A percentile compares a stretch with the other conserved stretches of the same genome.
Evolutionary conservation across 2,329 filamentous ascomycete species (phyloP).

Genomic region (Phaeosphaeriaceae sp.): DNA sequence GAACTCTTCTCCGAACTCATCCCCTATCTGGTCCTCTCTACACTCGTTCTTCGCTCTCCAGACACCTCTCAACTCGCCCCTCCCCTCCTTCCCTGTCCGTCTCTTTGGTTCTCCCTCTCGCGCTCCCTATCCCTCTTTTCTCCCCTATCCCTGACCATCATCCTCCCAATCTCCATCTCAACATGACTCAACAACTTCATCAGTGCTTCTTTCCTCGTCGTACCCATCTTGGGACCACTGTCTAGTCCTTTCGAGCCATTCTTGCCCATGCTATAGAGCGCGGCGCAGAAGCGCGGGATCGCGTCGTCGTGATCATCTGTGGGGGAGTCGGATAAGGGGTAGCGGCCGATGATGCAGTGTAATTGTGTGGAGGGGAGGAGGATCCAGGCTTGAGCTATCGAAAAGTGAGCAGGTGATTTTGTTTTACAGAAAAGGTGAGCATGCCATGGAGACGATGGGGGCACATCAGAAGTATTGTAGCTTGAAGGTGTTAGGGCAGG

Average conservation of each 20-base stretch:
- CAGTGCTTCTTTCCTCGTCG: conserved; percentile 19
- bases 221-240: conserved; percentile 22
- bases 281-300: conserved; percentile 15
- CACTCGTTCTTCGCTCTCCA: too few species aligned
- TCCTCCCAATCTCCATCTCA: conserved; percentile 12
- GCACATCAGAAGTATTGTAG: too few species aligned
- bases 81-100: neutral
- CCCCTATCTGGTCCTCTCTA: too few species aligned
- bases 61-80: neutral
- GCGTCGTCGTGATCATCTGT: neutral
- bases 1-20: neutral
- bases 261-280: conserved; percentile 23
- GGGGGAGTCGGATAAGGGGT: conserved; percentile 9
- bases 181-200: conserved; percentile 14
- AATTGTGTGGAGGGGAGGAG: conserved; percentile 18
- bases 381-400: conserved; percentile 15
- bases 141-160: conserved; percentile 6
- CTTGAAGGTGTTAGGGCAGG: neutral
- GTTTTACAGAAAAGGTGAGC: too few species aligned
- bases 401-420: too few species aligned
- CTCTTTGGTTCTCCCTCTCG: neutral
- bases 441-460: too few species aligned
- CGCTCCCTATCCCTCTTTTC: conserved; percentile 3
- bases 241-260: conserved; percentile 18
- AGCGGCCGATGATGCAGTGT: conserved; percentile 21